Conservation (phyloP, 768 basidiomycete genomes). For the Hericium rajendrae region DNA sequence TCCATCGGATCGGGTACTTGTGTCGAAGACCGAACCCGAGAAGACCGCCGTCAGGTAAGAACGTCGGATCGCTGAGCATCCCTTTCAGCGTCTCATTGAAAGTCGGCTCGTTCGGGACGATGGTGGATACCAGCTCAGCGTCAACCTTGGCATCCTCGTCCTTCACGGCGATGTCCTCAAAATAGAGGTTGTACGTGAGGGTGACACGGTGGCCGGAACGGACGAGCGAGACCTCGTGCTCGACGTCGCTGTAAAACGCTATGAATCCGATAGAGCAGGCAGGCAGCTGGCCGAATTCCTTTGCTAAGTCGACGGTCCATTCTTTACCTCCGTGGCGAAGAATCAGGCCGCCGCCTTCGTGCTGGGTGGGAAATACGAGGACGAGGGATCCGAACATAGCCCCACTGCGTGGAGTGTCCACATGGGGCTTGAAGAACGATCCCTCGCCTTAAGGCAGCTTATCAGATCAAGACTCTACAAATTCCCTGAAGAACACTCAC, state of each 20-base stretch:
- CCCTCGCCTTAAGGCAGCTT: slow-evolving; percentile 11
- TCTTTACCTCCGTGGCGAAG: slow-evolving; percentile 25
- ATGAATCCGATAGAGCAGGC: slow-evolving; percentile 14
- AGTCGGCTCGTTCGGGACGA: neutral
- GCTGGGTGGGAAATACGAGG: slow-evolving; percentile 7
- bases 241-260: slow-evolving; percentile 31
- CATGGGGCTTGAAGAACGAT: slow-evolving; percentile 33
- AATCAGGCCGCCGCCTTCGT: slow-evolving; percentile 25
- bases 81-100: neutral
- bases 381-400: slow-evolving; percentile 22
- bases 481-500: neutral
- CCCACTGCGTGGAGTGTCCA: slow-evolving; percentile 37
- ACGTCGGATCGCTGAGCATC: slow-evolving; percentile 11
- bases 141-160: neutral
- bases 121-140: no score
- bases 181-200: slow-evolving; percentile 33
- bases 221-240: slow-evolving; percentile 30
- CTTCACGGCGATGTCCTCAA: neutral
- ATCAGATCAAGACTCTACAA: no score
- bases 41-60: slow-evolving; percentile 24
- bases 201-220: slow-evolving; percentile 30
- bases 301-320: slow-evolving; percentile 3
- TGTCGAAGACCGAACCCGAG: slow-evolving; percentile 28
- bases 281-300: neutral
- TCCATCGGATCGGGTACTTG: slow-evolving; percentile 22